Evolutionary conservation across 106 monocot genomes (phyloP).

Genomic region (Amphibolis antarctica): DNA sequence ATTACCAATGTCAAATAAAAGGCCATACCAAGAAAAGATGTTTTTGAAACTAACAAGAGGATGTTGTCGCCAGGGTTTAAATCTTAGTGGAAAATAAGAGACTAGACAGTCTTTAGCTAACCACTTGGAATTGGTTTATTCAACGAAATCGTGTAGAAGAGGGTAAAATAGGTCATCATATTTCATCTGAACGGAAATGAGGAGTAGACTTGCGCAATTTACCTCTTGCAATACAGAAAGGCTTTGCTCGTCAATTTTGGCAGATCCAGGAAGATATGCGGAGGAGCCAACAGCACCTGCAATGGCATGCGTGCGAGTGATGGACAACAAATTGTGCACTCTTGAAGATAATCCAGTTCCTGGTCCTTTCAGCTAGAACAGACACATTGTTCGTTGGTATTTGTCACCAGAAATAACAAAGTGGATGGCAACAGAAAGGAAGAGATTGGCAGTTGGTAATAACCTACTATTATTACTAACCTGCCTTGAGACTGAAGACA

Average conservation of each 20-base stretch:
- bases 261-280: conserved; percentile 43
- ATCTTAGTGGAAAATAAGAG: too few species aligned
- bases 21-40: too few species aligned
- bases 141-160: too few species aligned
- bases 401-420: not conserved
- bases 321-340: conserved; percentile 58
- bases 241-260: conserved; percentile 72
- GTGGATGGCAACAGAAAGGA: not conserved
- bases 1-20: too few species aligned
- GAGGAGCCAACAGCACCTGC: conserved; percentile 27
- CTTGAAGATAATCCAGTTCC: conserved; percentile 56
- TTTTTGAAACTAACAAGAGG: too few species aligned
- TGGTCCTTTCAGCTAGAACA: conserved; percentile 60
- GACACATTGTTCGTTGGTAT: not conserved
- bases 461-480: too few species aligned
- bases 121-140: too few species aligned
- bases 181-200: not conserved
- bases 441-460: not conserved
- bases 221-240: conserved; percentile 82
- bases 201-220: not conserved
- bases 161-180: too few species aligned
- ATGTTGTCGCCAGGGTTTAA: too few species aligned
- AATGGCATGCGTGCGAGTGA: conserved; percentile 54
- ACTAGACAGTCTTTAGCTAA: too few species aligned
- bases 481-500: conserved; percentile 47